Base-by-base conservation (phyloP, 2,329 filamentous ascomycete genomes). In the Venturia nashicola region DNA sequence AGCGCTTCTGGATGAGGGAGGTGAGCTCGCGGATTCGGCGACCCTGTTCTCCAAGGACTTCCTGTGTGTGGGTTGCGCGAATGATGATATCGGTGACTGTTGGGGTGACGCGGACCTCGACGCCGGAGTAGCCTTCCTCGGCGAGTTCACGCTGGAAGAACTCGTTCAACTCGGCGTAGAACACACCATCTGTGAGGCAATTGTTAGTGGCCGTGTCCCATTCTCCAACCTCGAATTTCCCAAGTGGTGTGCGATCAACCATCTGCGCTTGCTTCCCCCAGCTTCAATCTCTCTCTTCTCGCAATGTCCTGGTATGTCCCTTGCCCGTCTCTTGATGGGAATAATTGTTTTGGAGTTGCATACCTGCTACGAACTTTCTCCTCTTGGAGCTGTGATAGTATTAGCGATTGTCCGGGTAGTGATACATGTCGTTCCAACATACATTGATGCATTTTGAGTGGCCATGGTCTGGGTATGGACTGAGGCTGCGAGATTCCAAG, bases 81-180 rank as follows among this genome's bases (percentile, higher is more conserved):
- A 99, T 96, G 87, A 99, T 97, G 87, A 97, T 97, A 83, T 97
- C 94, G 85, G 94, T 99, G 78, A 99, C 94, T 80, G 94, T 99
- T 73, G 94, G 94, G 74, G 94, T 99, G 75, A 99, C 94, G 85
- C 95, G 91, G 83, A 99, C 94, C 85, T 99, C 95, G 80, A 99
- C 94, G 79, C 94, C 94, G 65, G 94, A 99, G 88, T 99, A 99
- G 75, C 94, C 94, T 85, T 99, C 95, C 88, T 99, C 94, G 78
- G 94, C 94, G 79, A 99, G 86, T 84, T 99, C 94, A 81, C 94
- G 93, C 87, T 97, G 94, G 91, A 99, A 99, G 89, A 99, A 99
- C 85, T 99, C 94, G 89, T 99, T 99, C 82, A 99, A 85, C 84
- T 99, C 94, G 85, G 94, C 94, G 83, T 97, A 99, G 90, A 99